Evolutionary conservation across 2,329 filamentous ascomycete genomes (phyloP).

Genomic region (Aureobasidium sp.): DNA sequence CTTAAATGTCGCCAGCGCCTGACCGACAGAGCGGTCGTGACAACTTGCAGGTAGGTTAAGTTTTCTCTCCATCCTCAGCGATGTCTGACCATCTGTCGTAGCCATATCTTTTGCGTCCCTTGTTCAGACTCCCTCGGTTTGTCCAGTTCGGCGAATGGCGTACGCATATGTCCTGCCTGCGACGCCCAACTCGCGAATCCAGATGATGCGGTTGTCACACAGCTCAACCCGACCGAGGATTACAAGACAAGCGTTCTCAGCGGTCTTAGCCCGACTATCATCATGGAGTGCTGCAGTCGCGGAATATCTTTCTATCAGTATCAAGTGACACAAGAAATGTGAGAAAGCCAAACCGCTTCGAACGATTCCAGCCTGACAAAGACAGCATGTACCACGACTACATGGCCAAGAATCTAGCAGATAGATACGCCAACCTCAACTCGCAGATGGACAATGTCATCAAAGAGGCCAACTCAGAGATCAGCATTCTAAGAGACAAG

Average conservation of each 20-base stretch:
- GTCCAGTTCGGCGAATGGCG: slow-evolving; percentile 41
- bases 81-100: slow-evolving; percentile 28
- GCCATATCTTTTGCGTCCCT: slow-evolving; percentile 76
- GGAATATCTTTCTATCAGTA: slow-evolving; percentile 82
- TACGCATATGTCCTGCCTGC: slow-evolving; percentile 69
- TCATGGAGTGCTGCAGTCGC: slow-evolving; percentile 80
- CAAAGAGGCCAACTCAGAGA: slow-evolving; percentile 67
- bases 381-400: slow-evolving; percentile 69
- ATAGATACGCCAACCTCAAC: slow-evolving; percentile 61
- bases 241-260: slow-evolving; percentile 84
- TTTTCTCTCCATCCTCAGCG: not conserved
- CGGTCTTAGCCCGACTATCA: slow-evolving; percentile 69
- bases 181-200: slow-evolving; percentile 58
- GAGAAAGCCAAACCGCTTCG: slow-evolving; percentile 22
- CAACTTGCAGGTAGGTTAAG: slow-evolving; percentile 67
- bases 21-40: slow-evolving; percentile 68
- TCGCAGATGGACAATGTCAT: slow-evolving; percentile 65
- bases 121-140: slow-evolving; percentile 64
- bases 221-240: slow-evolving; percentile 74
- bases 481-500: slow-evolving; percentile 58
- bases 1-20: slow-evolving; percentile 68
- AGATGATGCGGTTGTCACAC: slow-evolving; percentile 66
- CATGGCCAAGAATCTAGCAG: slow-evolving; percentile 61
- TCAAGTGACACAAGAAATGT: slow-evolving; percentile 80
- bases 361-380: not conserved